These are phyloP conservation scores for Melampsora larici-populina DNA, from an alignment of 1,284 basidiomycete genomes.

Conservation along the genomic window DNA sequence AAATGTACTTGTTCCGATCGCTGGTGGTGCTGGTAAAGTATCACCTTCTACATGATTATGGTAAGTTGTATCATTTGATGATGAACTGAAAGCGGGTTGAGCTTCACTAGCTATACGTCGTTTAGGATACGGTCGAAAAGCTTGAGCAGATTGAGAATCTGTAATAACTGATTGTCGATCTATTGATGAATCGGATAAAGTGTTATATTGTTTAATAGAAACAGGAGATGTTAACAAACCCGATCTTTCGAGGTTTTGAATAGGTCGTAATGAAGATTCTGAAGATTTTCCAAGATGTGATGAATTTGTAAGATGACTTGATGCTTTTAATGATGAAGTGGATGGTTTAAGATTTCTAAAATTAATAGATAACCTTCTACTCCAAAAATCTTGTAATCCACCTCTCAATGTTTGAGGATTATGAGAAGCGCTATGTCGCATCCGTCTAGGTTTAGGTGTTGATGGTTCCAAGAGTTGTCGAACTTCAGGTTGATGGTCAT, in stretches of 20 bases:
- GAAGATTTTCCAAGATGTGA: background rate
- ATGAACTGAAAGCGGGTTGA: background rate
- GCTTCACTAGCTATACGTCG: background rate
- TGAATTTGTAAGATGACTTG: background rate
- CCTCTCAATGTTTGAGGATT: background rate
- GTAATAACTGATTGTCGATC: background rate
- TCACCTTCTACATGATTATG: background rate
- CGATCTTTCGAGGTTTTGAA: background rate
- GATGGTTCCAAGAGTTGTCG: background rate
- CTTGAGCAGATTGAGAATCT: background rate
- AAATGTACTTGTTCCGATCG: conserved; percentile 22
- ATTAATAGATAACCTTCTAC: background rate
- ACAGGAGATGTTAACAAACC: background rate
- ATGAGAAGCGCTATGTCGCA: background rate
- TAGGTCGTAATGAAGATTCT: background rate
- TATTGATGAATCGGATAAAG: background rate
- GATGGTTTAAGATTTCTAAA: background rate
- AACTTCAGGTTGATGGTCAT: background rate
- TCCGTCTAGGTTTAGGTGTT: background rate
- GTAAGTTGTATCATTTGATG: background rate
- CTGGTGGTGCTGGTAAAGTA: background rate
- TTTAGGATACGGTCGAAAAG: background rate
- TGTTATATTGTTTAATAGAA: background rate
- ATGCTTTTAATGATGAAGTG: background rate
- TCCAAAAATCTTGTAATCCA: background rate